Base-by-base conservation (phyloP, 768 basidiomycete genomes). In the Agrocybe chaxingu region DNA sequence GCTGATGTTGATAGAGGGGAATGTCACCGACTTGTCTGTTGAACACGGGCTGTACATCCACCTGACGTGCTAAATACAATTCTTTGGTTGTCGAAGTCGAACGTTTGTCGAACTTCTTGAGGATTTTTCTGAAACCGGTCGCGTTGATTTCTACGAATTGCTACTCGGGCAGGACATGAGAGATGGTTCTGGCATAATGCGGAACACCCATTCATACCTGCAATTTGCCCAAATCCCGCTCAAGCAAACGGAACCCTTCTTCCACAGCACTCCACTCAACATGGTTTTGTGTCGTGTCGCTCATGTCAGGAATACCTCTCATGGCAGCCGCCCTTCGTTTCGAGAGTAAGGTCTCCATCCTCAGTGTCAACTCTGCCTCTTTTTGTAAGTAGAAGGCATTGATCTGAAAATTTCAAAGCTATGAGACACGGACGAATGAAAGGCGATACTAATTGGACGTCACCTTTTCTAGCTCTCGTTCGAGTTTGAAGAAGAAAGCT, bases 21-120 rank as follows among this genome's bases (percentile, higher is more conserved):
- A 10, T 43, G 44, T 45, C 48, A n/a, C 79, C 47, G 49, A 89
- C 91, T 75, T 95, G 92, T 70, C 95, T 77, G 63, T 98, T 95
- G 71, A 98, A 98, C 38, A 95, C 93, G 0, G 95, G 97, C 60
- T 98, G 97, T n/a, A 98, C 90, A 57, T 99, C 97, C 2, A 99
- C 95, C 65, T 98, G 97, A 30, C 97, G 84, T 41, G 91, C 82
- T 13, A 99, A 82, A 68, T 98, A 98, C 4, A 98, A 78, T 62
- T 99, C 97, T 64, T 94, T 98, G n/a, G 91, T 98, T 16, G 87
- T 84, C 1, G 91, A 93, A 38, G 86, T 97, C 34, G 93, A 93
- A 42, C 92, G 82, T 70, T 98, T 99, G 70, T 98, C 97, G 79
- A 92, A 99, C 66, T 99, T 99, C 65, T 99, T 98, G 54, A 98